Evolutionary conservation across 2,329 filamentous ascomycete species (phyloP).

Genomic region (Phyllosticta citribraziliensis): DNA sequence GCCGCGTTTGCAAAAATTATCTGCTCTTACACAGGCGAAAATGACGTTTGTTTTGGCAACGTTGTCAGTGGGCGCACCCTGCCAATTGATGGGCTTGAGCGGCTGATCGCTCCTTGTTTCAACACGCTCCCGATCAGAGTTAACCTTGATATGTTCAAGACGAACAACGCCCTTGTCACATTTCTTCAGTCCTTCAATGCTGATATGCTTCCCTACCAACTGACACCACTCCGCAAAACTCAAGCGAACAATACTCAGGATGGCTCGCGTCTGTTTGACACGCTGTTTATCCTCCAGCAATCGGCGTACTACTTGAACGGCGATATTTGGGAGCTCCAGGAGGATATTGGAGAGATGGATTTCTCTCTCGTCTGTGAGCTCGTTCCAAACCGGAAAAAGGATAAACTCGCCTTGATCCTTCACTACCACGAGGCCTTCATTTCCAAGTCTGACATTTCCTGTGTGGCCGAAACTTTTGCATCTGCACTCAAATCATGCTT

Average conservation of each 20-base stretch:
- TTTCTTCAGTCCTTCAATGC: conserved; percentile 53
- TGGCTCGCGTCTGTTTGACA: conserved; percentile 61
- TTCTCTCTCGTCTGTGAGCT: conserved; percentile 71
- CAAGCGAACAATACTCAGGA: conserved; percentile 43
- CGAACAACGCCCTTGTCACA: conserved; percentile 49
- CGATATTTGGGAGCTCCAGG: conserved; percentile 41
- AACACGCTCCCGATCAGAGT: conserved; percentile 72
- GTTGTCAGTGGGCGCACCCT: conserved; percentile 70
- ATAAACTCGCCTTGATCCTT: conserved; percentile 50
- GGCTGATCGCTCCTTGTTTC: conserved; percentile 80
- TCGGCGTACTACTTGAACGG: conserved; percentile 35
- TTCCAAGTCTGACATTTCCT: conserved; percentile 18
- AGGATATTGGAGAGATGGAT: conserved; percentile 56
- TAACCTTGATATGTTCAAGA: conserved; percentile 37
- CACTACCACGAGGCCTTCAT: conserved; percentile 41
- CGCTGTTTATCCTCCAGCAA: conserved; percentile 69
- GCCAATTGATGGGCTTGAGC: conserved; percentile 54
- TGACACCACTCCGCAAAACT: conserved; percentile 64
- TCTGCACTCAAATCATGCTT: conserved; percentile 19
- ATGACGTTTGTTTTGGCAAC: conserved; percentile 78
- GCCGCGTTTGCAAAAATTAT: conserved; percentile 62
- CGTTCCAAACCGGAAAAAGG: conserved; percentile 42
- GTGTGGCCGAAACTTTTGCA: conserved; percentile 22
- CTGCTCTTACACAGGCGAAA: conserved; percentile 41
- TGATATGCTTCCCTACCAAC: conserved; percentile 56